Evolutionary conservation across 2,329 filamentous ascomycete species (phyloP), one percentile per base, ranked within the genome.

Genomic region (Aspergillus eucalypticola): DNA sequence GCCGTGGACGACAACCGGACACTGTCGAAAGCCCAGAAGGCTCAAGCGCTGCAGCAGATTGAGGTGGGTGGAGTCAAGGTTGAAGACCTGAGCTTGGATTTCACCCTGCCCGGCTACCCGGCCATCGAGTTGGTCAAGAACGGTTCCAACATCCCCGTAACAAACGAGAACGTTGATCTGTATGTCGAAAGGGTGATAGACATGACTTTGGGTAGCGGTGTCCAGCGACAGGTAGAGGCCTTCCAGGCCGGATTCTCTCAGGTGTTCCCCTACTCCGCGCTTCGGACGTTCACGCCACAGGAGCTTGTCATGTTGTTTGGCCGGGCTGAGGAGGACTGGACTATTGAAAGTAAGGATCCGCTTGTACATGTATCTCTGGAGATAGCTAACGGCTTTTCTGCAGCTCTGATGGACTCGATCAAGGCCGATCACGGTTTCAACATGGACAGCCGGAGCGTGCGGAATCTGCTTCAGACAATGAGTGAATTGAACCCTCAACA

Each of bases 401-500:
- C 68, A 95, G 91, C 95, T 61, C 86, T 99, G 42, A 96, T 96
- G 86, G 95, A 99, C 73, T 97, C 94, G 0, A 94, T 99, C 80
- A 99, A 99, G 80, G 95, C 95, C 27, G 95, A 99, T 69, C 95
- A 99, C 73, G 95, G 95, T 8, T 99, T 91, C 81, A 99, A 98
- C 69, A 95, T 99, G 86, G 95, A 99, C 74, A 98, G 94, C 82
- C 91, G 89, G 79, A 97, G 90, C 71, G 92, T 99, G 51, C 92
- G 89, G 70, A 98, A 99, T 70, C 76, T 99, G 66, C 83, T 99
- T 17, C 92, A 97, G 70, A 89, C 89, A 8, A 98, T 99, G 95
- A 97, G 92, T 74, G 90, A 96, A 73, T 84, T 97, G 56, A 85
- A 84, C 7, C 78, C 84, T 2, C 77, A 87, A 48, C 86, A 96